Evolutionary conservation across 371 early-diverging fungal genomes (phyloP), one percentile per base, ranked within the genome.

Genomic region (Mucor plumbeus): DNA sequence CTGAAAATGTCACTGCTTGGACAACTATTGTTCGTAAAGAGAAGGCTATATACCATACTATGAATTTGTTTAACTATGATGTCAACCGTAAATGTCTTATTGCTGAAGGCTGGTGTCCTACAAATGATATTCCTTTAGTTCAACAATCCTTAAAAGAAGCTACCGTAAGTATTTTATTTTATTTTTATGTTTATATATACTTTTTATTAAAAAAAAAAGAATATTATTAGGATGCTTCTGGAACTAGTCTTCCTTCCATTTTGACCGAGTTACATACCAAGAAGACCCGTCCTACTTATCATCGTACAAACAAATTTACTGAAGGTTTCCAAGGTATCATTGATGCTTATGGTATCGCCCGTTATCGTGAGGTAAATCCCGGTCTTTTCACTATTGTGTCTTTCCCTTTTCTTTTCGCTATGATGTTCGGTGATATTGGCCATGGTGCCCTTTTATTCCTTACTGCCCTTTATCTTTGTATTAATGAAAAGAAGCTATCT

Each of bases 381-480:
- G 99, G 98, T 38, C 88, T 99, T 41, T 99, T 99, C 74, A 97
- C 98, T 0, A 80, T 96, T 33, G 94, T 99, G 50, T 96, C 99
- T 0, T 99, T 99, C 89, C 99, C 99, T 17, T 99, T 99, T 82
- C 76, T 99, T 63, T 99, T 99, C 85, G 99, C 99, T 43, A 92
- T 98, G 65, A 99, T 99, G 99, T 99, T 99, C 90, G 99, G 99
- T 66, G 99, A 99, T 85, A 88, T 99, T 50, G 99, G 99, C 34
- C 99, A 99, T 74, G 99, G 99, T 21, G 73, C 96, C 61, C 68
- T 99, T 57, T 50, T 19, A 87, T 99, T 81, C 76, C 95, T 8
- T 71, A 93, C 21, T 63, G 96, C 92, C 5, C 76, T 90, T 2
- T 94, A 91, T 71, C 79, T 99, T 64, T 88, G 91, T 56, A n/a